Conservation (phyloP, 1,139 yeast species). For the Geotrichum reessii region DNA sequence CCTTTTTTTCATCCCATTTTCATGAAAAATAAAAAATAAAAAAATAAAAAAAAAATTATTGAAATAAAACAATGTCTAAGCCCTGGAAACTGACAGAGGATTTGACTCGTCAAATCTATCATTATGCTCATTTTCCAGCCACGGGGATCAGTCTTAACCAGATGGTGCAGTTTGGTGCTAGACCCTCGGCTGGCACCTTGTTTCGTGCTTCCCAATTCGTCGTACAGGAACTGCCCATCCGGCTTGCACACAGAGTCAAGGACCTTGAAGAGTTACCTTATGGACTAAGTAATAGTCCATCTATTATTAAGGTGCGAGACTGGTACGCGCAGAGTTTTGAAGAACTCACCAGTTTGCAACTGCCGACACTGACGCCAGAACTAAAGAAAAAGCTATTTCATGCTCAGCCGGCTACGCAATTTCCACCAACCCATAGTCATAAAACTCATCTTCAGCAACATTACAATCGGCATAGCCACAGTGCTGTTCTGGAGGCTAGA, state of each 20-base stretch:
- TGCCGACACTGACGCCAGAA: conserved; percentile 12
- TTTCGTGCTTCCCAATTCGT: conserved; percentile 82
- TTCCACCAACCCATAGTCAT: background rate
- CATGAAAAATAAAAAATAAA: too few species aligned
- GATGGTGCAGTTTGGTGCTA: conserved; percentile 88
- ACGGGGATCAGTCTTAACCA: conserved; percentile 80
- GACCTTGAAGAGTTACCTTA: conserved; percentile 78
- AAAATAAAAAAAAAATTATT: too few species aligned
- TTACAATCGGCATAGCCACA: background rate
- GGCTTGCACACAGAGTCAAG: conserved; percentile 79
- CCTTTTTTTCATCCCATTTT: background rate
- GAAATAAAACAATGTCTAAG: conserved; percentile 11
- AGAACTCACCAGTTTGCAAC: conserved; percentile 52
- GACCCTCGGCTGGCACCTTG: conserved; percentile 70
- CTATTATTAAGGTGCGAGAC: conserved; percentile 68
- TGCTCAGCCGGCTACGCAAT: background rate
- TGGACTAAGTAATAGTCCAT: conserved; percentile 66
- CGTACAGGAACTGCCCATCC: conserved; percentile 79
- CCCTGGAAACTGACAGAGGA: conserved; percentile 21
- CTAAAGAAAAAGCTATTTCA: conserved; percentile 17
- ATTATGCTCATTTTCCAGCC: conserved; percentile 70
- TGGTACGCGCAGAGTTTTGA: conserved; percentile 93
- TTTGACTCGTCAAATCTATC: conserved; percentile 37
- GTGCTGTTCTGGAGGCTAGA: conserved; percentile 9
- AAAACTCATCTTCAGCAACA: background rate